Evolutionary conservation across 192 early-diverging fungal genomes (phyloP).

Genomic region (Podila epicladia): DNA sequence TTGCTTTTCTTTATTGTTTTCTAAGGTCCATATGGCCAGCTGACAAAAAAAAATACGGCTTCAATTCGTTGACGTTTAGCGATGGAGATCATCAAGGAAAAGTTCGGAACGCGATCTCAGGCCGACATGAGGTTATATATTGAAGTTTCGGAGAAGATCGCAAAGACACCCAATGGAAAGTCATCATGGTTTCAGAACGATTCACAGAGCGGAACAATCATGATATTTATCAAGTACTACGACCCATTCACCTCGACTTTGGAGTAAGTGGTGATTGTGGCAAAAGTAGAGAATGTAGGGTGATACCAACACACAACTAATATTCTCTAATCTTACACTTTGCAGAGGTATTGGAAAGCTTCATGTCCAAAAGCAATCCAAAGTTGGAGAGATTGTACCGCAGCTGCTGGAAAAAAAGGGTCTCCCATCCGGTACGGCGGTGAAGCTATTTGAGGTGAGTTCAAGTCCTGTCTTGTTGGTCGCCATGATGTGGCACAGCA

Average conservation of each 20-base stretch:
- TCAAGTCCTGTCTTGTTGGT: not conserved
- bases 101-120: constrained; percentile 40
- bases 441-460: constrained; percentile 73
- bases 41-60: too few species aligned
- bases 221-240: constrained; percentile 91
- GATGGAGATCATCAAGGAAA: constrained; percentile 51
- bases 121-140: constrained; percentile 50
- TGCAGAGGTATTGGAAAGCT: constrained; percentile 63
- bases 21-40: too few species aligned
- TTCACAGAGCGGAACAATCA: constrained; percentile 39
- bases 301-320: too few species aligned
- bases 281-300: not conserved
- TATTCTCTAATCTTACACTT: too few species aligned
- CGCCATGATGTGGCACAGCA: not conserved
- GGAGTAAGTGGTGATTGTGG: constrained; percentile 53
- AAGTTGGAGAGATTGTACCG: constrained; percentile 71
- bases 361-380: constrained; percentile 57
- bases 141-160: constrained; percentile 36
- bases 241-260: constrained; percentile 70
- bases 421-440: constrained; percentile 62
- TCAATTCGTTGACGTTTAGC: constrained; percentile 8
- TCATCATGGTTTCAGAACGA: constrained; percentile 22
- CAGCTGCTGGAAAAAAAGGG: constrained; percentile 61
- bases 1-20: not conserved
- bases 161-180: constrained; percentile 35